Evolutionary conservation across 2,329 filamentous ascomycete genomes (phyloP).

Genomic region (Chrysoporthe cubensis): DNA sequence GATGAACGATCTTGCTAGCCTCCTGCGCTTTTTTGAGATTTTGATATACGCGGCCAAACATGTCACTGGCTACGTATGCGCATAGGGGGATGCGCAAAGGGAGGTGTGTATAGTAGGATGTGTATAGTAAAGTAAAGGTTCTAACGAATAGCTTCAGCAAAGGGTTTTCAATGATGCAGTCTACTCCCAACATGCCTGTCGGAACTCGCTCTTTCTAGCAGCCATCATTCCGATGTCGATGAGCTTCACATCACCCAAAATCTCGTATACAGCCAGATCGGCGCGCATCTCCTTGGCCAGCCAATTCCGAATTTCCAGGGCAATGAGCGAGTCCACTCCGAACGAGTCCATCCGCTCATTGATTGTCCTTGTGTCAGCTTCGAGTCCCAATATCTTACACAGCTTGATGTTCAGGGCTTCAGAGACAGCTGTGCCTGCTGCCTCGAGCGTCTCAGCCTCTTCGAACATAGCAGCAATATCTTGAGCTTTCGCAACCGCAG

Average conservation of each 20-base stretch:
- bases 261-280: not conserved
- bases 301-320: not conserved
- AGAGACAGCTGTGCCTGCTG: not conserved
- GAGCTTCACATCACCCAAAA: not conserved
- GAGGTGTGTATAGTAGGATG: too few species aligned
- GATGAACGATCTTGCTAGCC: too few species aligned
- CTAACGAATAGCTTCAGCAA: too few species aligned
- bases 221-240: not conserved
- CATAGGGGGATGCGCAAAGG: too few species aligned
- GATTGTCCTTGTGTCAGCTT: not conserved
- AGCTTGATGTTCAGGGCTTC: not conserved
- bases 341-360: not conserved
- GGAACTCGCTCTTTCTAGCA: not conserved
- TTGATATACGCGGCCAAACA: too few species aligned
- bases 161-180: too few species aligned
- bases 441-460: not conserved
- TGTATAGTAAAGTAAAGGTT: too few species aligned
- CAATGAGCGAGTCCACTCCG: not conserved
- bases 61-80: too few species aligned
- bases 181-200: not conserved
- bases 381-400: not conserved
- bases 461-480: not conserved
- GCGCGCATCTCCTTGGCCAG: not conserved
- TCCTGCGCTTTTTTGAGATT: too few species aligned
- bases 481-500: too few species aligned